Percentiles rank a stretch among this genome's conserved stretches.
These are phyloP conservation scores for Candida schatavii DNA, from an alignment of 805 yeast species.

Conservation along the genomic window DNA sequence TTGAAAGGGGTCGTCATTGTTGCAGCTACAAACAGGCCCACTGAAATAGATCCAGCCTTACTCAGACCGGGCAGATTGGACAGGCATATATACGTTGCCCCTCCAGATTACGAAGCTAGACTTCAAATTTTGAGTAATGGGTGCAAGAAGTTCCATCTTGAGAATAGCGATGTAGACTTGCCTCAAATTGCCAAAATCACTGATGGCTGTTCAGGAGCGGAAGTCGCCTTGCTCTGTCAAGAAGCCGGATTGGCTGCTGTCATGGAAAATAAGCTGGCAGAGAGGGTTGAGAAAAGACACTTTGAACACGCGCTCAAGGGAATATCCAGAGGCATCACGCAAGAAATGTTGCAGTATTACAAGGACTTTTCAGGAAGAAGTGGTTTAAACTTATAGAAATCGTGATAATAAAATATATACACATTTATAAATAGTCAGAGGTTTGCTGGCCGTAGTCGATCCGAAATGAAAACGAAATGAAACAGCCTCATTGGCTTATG, in stretches of 20 bases:
- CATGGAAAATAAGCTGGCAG: conserved; percentile 65
- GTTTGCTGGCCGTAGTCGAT: neutral
- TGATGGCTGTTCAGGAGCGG: conserved; percentile 96
- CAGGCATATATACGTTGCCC: conserved; percentile 87
- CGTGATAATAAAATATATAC: neutral
- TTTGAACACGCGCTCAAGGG: conserved; percentile 68
- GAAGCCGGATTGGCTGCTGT: conserved; percentile 96
- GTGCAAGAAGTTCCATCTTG: conserved; percentile 60
- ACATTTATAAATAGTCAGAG: neutral
- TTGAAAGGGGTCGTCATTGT: conserved; percentile 88
- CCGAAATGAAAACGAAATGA: too few relatives aligned
- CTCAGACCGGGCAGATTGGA: conserved; percentile 95
- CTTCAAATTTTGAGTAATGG: conserved; percentile 71
- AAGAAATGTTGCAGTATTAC: conserved; percentile 80
- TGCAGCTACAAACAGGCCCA: conserved; percentile 96
- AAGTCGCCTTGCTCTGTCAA: conserved; percentile 85
- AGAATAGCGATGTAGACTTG: conserved; percentile 33
- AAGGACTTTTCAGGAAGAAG: conserved; percentile 47
- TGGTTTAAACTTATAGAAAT: conserved; percentile 23
- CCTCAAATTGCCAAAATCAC: conserved; percentile 57
- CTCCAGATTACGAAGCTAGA: conserved; percentile 84
- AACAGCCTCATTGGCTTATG: too few relatives aligned
- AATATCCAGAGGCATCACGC: conserved; percentile 75
- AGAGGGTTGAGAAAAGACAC: conserved; percentile 57
- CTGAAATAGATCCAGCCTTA: conserved; percentile 87